phyloP scores from a whole-genome alignment of 495 filamentous ascomycete species.

The Apiosordaria backusii region DNA sequence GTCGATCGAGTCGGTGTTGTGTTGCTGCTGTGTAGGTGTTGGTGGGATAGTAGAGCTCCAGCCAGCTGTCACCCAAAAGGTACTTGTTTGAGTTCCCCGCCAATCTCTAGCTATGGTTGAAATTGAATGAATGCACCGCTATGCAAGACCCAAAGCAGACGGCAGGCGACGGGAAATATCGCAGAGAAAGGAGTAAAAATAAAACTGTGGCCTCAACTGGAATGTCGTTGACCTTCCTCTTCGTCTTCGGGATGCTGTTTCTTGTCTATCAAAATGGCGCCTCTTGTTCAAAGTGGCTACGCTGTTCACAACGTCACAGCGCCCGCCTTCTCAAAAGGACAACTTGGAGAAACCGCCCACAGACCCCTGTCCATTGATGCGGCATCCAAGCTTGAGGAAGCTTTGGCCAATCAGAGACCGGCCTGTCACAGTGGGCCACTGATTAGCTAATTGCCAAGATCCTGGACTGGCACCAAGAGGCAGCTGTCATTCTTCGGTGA shows the following conservation, averaged over 20 bases:
- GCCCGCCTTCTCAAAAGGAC: constrained; percentile 29
- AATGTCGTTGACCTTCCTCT: neutral
- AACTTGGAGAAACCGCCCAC: constrained; percentile 23
- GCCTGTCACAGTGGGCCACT: constrained; percentile 1
- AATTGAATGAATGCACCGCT: constrained; percentile 13
- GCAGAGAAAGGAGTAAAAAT: neutral
- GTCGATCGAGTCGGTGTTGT: neutral
- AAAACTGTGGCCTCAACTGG: neutral
- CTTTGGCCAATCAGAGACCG: constrained; percentile 18
- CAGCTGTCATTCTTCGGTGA: neutral
- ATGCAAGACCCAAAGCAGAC: constrained; percentile 10
- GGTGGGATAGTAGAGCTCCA: neutral
- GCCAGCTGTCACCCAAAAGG: constrained; percentile 3
- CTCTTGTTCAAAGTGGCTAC: constrained; percentile 14
- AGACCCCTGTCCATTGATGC: constrained; percentile 25
- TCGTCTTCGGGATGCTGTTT: neutral
- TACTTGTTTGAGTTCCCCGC: neutral
- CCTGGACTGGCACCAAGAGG: constrained; percentile 2
- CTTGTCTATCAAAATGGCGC: constrained; percentile 9
- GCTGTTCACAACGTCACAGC: constrained; percentile 25
- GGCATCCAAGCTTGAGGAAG: constrained; percentile 12
- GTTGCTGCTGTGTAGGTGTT: neutral
- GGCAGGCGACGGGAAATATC: neutral
- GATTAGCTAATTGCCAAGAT: constrained; percentile 21
- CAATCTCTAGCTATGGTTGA: constrained; percentile 1